These are phyloP conservation scores for Logfia minima DNA, from an alignment of 129 eudicot genomes.

Conservation along the genomic window DNA sequence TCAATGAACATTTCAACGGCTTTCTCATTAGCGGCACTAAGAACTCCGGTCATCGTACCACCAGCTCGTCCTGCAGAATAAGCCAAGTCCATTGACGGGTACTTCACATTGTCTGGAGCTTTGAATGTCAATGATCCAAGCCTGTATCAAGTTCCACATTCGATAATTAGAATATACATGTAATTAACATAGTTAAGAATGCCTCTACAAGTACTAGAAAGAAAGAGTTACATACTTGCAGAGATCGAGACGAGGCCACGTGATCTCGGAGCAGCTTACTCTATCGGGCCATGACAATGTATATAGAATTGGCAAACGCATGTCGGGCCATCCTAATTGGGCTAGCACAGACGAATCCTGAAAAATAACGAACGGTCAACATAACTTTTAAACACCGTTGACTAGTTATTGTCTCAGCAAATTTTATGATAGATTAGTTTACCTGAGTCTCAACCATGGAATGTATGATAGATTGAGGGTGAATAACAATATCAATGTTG, in stretches of 20 bases:
- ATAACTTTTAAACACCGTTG: background rate
- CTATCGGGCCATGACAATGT: slow-evolving; percentile 97
- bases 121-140: slow-evolving; percentile 89
- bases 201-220: background rate
- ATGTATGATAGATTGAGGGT: slow-evolving; percentile 96
- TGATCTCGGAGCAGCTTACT: slow-evolving; percentile 85
- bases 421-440: background rate
- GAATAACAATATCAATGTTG: slow-evolving; percentile 89
- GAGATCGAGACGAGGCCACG: slow-evolving; percentile 99
- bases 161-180: background rate
- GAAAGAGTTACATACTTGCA: slow-evolving; percentile 68
- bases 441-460: slow-evolving; percentile 99
- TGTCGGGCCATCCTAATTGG: slow-evolving; percentile 98
- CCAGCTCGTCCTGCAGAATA: slow-evolving; percentile 97
- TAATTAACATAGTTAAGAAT: background rate
- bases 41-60: slow-evolving; percentile 98
- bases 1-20: slow-evolving; percentile 92
- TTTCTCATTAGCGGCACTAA: slow-evolving; percentile 96
- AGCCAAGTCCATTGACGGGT: slow-evolving; percentile 93
- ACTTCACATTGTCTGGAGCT: slow-evolving; percentile 86
- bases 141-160: slow-evolving; percentile 39
- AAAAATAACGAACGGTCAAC: slow-evolving; percentile 9
- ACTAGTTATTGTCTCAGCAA: background rate
- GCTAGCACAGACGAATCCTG: slow-evolving; percentile 96
- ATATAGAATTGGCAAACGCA: slow-evolving; percentile 95